Conservation (phyloP, 78 protist species). For the Pigoraptor vietnamica region DNA sequence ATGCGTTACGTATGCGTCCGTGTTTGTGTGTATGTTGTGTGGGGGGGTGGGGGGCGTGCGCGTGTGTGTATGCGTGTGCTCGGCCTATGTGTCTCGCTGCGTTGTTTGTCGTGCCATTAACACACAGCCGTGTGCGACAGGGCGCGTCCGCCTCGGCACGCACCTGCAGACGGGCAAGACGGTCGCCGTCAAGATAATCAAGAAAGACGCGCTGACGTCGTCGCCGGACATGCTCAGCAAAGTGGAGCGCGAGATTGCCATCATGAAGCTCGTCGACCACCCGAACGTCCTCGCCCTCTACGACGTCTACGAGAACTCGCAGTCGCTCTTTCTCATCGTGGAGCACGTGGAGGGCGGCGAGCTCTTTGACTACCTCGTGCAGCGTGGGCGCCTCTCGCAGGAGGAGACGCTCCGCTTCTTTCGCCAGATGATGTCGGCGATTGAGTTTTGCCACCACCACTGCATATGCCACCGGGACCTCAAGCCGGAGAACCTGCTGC, state of each 20-base stretch:
- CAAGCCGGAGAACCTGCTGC: slow-evolving; percentile 96
- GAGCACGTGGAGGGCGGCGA: slow-evolving; percentile 90
- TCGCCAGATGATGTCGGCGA: slow-evolving; percentile 76
- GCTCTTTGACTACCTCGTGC: slow-evolving; percentile 77
- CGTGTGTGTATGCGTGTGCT: neutral
- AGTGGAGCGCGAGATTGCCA: slow-evolving; percentile 82
- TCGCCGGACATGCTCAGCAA: slow-evolving; percentile 60
- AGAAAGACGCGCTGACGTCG: slow-evolving; percentile 42
- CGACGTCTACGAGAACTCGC: slow-evolving; percentile 85
- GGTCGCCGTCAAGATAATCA: slow-evolving; percentile 73
- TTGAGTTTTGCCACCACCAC: slow-evolving; percentile 81
- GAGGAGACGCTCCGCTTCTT: slow-evolving; percentile 71
- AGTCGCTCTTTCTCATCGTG: slow-evolving; percentile 73
- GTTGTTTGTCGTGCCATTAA: too few species aligned
- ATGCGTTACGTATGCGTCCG: neutral
- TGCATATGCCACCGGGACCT: slow-evolving; percentile 91
- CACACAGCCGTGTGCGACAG: slow-evolving; percentile 26
- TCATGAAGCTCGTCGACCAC: slow-evolving; percentile 82
- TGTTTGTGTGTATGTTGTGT: neutral
- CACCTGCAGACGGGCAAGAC: slow-evolving; percentile 62
- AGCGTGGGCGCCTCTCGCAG: slow-evolving; percentile 53
- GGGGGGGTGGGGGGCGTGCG: neutral
- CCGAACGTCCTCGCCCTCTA: slow-evolving; percentile 77
- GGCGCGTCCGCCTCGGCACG: slow-evolving; percentile 65
- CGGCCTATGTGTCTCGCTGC: neutral